These are phyloP conservation scores for Eleusine indica DNA, from an alignment of 176 grass and related monocot species.

Conservation along the genomic window DNA sequence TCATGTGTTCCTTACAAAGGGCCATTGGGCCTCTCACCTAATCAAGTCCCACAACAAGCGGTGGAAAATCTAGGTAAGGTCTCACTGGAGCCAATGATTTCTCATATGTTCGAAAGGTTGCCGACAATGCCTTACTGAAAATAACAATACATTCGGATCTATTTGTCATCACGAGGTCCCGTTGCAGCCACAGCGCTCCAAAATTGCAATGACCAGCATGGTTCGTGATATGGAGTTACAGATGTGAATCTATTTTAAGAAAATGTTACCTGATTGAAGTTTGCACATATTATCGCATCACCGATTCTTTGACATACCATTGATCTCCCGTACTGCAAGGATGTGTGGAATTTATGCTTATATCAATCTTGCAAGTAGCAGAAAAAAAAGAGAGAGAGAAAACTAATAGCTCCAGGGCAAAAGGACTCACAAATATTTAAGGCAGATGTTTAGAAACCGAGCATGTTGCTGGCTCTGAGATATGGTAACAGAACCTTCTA, in stretches of 20 bases:
- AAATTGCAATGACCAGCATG: constrained; percentile 40
- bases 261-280: background rate
- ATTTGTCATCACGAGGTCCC: constrained; percentile 14
- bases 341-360: constrained; percentile 9
- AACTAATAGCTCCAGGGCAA: constrained; percentile 20
- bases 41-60: background rate
- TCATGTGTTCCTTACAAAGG: constrained; percentile 14
- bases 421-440: constrained; percentile 80
- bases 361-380: constrained; percentile 13
- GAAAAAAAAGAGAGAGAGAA: background rate
- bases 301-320: constrained; percentile 77
- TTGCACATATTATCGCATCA: constrained; percentile 63
- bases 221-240: background rate
- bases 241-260: background rate
- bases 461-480: constrained; percentile 79
- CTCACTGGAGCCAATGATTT: background rate
- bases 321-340: constrained; percentile 76
- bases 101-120: background rate
- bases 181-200: constrained; percentile 28
- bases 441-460: constrained; percentile 82
- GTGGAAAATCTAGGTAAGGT: background rate
- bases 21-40: constrained; percentile 18
- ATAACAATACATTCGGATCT: constrained; percentile 12
- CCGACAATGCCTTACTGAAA: constrained; percentile 22
- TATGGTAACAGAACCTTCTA: constrained; percentile 93